These are phyloP conservation scores for Penicillium sp. DNA, from an alignment of 2,329 filamentous ascomycete species.

Conservation along the genomic window DNA sequence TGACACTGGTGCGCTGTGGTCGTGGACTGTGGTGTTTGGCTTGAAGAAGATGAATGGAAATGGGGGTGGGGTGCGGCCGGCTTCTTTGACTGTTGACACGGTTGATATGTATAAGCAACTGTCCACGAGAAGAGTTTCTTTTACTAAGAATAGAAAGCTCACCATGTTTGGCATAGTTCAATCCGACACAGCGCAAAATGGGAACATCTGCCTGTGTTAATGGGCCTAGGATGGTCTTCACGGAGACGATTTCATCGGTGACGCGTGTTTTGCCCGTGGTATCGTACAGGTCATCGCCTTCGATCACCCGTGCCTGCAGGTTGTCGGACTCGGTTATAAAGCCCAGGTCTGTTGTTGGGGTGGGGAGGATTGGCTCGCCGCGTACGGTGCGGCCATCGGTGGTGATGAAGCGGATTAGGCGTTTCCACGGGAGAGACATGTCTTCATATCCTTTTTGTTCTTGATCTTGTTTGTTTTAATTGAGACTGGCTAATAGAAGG, in stretches of 20 bases:
- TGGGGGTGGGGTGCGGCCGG: slow-evolving; percentile 50
- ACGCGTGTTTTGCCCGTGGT: slow-evolving; percentile 47
- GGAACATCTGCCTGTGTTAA: slow-evolving; percentile 52
- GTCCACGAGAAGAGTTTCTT: not conserved
- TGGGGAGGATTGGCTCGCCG: slow-evolving; percentile 51
- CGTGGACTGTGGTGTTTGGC: slow-evolving; percentile 60
- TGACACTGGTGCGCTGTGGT: slow-evolving; percentile 60
- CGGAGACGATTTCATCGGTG: slow-evolving; percentile 53
- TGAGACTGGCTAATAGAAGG: not conserved
- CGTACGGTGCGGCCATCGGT: slow-evolving; percentile 51
- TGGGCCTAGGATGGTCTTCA: slow-evolving; percentile 49
- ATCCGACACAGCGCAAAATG: slow-evolving; percentile 57
- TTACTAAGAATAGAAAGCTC: not conserved
- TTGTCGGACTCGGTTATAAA: slow-evolving; percentile 46
- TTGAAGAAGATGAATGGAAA: slow-evolving; percentile 71
- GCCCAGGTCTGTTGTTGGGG: slow-evolving; percentile 47
- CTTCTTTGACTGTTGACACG: slow-evolving; percentile 47
- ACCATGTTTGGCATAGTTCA: slow-evolving; percentile 61
- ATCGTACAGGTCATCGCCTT: slow-evolving; percentile 52
- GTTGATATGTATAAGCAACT: not conserved
- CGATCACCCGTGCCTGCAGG: slow-evolving; percentile 53
- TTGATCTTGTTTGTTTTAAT: not conserved
- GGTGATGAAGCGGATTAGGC: slow-evolving; percentile 55
- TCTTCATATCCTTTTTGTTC: not conserved
- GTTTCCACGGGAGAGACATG: slow-evolving; percentile 46